phyloP scores from a whole-genome alignment of 257 asterid species.

The Cordia subcordata region DNA sequence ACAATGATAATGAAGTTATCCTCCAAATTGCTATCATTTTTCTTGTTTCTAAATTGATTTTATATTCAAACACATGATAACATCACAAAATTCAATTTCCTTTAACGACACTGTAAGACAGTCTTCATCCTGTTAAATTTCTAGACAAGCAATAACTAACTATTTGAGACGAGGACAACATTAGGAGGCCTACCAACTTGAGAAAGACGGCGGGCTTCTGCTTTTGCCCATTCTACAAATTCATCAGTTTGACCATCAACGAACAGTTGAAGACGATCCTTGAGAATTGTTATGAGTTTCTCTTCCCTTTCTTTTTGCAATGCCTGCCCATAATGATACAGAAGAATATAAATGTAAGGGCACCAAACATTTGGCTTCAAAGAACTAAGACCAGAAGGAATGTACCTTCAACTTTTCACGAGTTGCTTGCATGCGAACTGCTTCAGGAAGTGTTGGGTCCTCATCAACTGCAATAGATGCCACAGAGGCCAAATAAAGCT shows the following conservation, averaged over 20 bases:
- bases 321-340: conserved; percentile 33
- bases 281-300: conserved; percentile 48
- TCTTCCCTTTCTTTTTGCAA: conserved; percentile 75
- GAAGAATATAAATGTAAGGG: not conserved
- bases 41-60: not conserved
- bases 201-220: conserved; percentile 65
- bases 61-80: not conserved
- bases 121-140: not conserved
- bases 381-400: not conserved
- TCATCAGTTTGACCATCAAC: conserved; percentile 57
- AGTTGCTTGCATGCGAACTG: conserved; percentile 44
- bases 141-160: not conserved
- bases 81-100: not conserved
- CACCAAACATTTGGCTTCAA: not conserved
- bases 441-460: conserved; percentile 40
- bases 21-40: not conserved
- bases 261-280: conserved; percentile 54
- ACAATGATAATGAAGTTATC: not conserved
- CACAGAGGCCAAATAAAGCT: conserved; percentile 62
- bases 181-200: conserved; percentile 45
- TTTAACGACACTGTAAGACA: not conserved
- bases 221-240: conserved; percentile 55
- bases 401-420: conserved; percentile 71
- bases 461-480: conserved; percentile 56
- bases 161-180: not conserved